Base-by-base conservation (phyloP, 345 rosid genomes). In the Noccaea caerulescens region DNA sequence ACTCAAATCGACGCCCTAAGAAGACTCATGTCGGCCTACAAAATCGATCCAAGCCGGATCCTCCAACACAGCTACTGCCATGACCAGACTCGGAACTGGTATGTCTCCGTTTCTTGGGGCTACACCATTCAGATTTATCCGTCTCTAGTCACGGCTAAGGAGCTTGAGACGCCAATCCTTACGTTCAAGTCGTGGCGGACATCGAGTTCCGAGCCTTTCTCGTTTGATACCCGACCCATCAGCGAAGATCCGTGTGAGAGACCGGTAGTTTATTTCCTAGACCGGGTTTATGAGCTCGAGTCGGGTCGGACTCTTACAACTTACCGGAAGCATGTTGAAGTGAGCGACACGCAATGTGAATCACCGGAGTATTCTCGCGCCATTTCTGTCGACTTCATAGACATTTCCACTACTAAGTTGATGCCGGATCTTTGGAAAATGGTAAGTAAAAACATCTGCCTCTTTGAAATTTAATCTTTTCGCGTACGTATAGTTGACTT, bases 61-160 rank as follows among this genome's bases (percentile, higher is more conserved):
- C 78, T 93, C 27, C 98, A 93, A 52, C 88, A 84, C 37, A 91
- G 85, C 66, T 85, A 87, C 75, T 91, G 98, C 65, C 79, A 89
- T 54, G 96, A 89, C 79, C 32, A 63, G 32, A 80, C 13, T 12
- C 81, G 87, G 2, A 86, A 83, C 34, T 87, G 94, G 93, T 84
- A 91, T 5, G 65, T 91, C 51, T 91, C 97, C 3, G 82, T 88
- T 7, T 87, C 97, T 0, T 93, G 98, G 98, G 96, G 98, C 2
- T 93, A 89, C 80, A 82, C 88, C 1, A 49, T 87, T 4, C 98
- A 89, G 61, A 53, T 93, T 25, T 87, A 87, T 66, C 91, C 92
- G 0, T 82, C 76, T 1, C 4, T 89, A 11, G 36, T 82, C 11
- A 82, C 82, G 11, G 88, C 92, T 0, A 91, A 78, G 67, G 70